phyloP scores from a whole-genome alignment of 345 rosid genomes.

The Eucalyptus erythrocorys region DNA sequence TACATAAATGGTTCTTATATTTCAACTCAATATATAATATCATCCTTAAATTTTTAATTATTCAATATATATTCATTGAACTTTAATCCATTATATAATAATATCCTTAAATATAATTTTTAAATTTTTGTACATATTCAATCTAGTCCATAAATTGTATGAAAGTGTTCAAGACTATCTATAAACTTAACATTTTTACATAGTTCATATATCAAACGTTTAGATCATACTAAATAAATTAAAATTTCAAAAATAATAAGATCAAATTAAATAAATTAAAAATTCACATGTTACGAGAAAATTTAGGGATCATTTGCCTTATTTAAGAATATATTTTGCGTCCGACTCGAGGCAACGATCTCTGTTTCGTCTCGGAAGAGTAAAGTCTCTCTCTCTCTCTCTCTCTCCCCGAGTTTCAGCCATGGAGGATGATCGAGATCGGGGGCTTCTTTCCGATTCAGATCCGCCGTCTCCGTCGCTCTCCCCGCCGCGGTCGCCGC shows the following conservation, averaged over 20 bases:
- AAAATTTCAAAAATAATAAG: no score
- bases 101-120: rapidly evolving
- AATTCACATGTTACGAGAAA: rapidly evolving
- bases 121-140: not conserved
- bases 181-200: no score
- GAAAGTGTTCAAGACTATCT: rapidly evolving
- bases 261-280: no score
- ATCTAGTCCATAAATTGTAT: rapidly evolving
- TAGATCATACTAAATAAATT: no score
- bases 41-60: rapidly evolving
- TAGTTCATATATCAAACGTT: rapidly evolving
- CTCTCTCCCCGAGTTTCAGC: not conserved
- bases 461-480: constrained; percentile 9
- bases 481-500: not conserved
- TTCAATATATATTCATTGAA: rapidly evolving
- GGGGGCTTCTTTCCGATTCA: not conserved
- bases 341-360: not conserved
- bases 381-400: not conserved
- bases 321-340: no score
- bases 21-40: rapidly evolving
- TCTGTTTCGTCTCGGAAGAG: not conserved
- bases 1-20: rapidly evolving
- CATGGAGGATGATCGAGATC: constrained; percentile 10
- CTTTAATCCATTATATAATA: rapidly evolving
- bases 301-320: not conserved